Evolutionary conservation across 1,284 basidiomycete species (phyloP).

Genomic region (Afroboletus lepidellus): DNA sequence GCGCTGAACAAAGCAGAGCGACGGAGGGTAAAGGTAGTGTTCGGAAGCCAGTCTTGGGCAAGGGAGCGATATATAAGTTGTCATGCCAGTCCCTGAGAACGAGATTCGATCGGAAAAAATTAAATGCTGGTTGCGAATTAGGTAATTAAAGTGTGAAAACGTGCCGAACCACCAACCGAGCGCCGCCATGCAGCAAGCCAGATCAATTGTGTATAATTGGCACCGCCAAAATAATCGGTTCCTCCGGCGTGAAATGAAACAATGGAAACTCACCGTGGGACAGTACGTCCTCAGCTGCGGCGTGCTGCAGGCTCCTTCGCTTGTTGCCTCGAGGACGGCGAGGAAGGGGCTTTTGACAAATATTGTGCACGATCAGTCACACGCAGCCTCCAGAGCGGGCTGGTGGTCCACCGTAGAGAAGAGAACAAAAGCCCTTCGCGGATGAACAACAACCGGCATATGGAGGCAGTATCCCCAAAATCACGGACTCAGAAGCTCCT

Average conservation of each 20-base stretch:
- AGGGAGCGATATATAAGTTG: conserved; percentile 29
- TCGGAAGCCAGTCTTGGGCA: conserved; percentile 16
- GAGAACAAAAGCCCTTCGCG: conserved; percentile 5
- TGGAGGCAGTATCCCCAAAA: conserved; percentile 16
- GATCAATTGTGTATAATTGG: conserved; percentile 26
- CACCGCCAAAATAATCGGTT: conserved; percentile 26
- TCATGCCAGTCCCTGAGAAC: conserved; percentile 26
- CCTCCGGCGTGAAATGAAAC: conserved; percentile 24
- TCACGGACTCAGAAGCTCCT: not conserved
- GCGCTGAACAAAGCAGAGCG: conserved; percentile 6
- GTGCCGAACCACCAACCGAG: conserved; percentile 28
- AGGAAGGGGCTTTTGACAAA: conserved; percentile 23
- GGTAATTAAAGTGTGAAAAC: conserved; percentile 21
- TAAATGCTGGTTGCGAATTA: conserved; percentile 19
- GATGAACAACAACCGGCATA: conserved; percentile 7
- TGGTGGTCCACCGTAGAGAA: conserved; percentile 16
- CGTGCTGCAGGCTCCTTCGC: conserved; percentile 23
- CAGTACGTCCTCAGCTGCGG: conserved; percentile 9
- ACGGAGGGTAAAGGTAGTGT: conserved; percentile 11
- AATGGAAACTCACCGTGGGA: conserved; percentile 37
- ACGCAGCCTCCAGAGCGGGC: conserved; percentile 3
- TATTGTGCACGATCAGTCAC: conserved; percentile 24
- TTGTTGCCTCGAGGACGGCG: conserved; percentile 36
- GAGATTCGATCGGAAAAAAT: conserved; percentile 13
- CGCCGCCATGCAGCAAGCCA: conserved; percentile 14